Evolutionary conservation across 2,329 filamentous ascomycete genomes (phyloP).

Genomic region (Allantophomopsis cytisporea): DNA sequence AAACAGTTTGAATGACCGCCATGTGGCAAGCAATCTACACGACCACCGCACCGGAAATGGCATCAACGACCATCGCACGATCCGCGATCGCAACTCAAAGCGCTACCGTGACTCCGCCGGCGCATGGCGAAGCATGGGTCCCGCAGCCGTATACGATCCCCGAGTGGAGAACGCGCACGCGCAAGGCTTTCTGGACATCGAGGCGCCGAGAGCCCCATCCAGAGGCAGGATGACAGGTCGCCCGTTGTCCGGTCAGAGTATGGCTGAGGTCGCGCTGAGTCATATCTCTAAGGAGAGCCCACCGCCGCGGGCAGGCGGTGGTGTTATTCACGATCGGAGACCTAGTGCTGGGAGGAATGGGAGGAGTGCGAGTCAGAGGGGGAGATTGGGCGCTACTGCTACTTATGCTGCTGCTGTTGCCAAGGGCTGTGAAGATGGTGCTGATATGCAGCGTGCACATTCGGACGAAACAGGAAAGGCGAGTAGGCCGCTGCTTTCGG

Average conservation of each 20-base stretch:
- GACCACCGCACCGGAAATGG: too few relatives aligned
- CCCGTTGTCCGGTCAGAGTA: conserved; percentile 13
- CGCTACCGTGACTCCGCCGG: conserved; percentile 30
- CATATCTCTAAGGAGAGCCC: conserved; percentile 26
- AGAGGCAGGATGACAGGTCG: conserved; percentile 4
- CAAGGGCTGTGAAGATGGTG: conserved; percentile 8
- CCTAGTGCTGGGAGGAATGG: conserved; percentile 4
- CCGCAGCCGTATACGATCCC: conserved; percentile 12
- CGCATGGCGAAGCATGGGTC: conserved; percentile 25
- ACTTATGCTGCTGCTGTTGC: conserved; percentile 16
- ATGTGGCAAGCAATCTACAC: too few relatives aligned
- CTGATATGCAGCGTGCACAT: conserved; percentile 2
- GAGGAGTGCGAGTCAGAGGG: conserved; percentile 6
- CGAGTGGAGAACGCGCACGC: conserved; percentile 12
- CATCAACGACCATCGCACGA: conserved; percentile 17
- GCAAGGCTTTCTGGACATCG: conserved; percentile 10
- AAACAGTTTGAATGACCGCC: too few relatives aligned
- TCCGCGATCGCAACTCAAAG: conserved; percentile 22
- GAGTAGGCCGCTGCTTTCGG: too few relatives aligned
- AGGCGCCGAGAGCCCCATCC: conserved; percentile 6
- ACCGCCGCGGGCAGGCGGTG: conserved; percentile 16
- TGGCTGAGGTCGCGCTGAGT: conserved; percentile 28
- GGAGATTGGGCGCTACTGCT: conserved; percentile 13
- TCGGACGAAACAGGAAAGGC: too few relatives aligned
- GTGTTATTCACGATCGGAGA: conserved; percentile 13